A percentile compares a stretch with the other conserved stretches of the same genome.
phyloP scores from a whole-genome alignment of 257 asterid species.

The Phtheirospermum japonicum region DNA sequence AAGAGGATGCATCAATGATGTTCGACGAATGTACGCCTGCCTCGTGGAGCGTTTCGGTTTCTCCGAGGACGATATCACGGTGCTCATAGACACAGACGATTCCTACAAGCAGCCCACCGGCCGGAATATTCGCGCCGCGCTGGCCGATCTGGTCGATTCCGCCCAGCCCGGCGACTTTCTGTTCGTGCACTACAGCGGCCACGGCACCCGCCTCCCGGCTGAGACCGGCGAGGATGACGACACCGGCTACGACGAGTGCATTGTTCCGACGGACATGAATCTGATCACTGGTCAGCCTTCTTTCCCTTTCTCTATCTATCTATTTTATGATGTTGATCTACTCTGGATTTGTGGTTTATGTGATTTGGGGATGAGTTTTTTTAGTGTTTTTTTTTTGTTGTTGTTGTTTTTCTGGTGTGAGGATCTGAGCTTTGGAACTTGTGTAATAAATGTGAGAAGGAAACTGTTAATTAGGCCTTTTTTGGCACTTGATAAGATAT shows the following conservation, averaged over 20 bases:
- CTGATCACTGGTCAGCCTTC: conserved; percentile 66
- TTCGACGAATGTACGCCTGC: conserved; percentile 65
- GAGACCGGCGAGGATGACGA: conserved; percentile 98
- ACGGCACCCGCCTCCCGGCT: conserved; percentile 96
- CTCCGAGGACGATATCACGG: conserved; percentile 68
- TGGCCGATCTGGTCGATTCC: conserved; percentile 58
- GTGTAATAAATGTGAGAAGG: neutral
- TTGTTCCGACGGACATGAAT: conserved; percentile 92
- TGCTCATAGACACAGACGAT: conserved; percentile 75
- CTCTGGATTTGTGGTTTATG: neutral
- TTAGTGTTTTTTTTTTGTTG: neutral
- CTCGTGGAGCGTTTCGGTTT: conserved; percentile 73
- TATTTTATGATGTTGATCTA: neutral
- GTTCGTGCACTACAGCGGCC: conserved; percentile 96
- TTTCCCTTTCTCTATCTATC: conserved; percentile 2
- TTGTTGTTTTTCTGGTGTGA: neutral
- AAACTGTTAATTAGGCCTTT: neutral
- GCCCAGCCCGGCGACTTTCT: conserved; percentile 65
- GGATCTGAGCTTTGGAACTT: neutral
- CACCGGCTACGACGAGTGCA: conserved; percentile 94
- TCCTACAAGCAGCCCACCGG: conserved; percentile 85
- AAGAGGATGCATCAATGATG: conserved; percentile 93
- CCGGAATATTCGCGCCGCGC: conserved; percentile 72
- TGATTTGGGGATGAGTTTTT: neutral
- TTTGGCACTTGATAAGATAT: neutral